Conservation (phyloP, 495 filamentous ascomycete genomes). For the Bacidia rubella region DNA sequence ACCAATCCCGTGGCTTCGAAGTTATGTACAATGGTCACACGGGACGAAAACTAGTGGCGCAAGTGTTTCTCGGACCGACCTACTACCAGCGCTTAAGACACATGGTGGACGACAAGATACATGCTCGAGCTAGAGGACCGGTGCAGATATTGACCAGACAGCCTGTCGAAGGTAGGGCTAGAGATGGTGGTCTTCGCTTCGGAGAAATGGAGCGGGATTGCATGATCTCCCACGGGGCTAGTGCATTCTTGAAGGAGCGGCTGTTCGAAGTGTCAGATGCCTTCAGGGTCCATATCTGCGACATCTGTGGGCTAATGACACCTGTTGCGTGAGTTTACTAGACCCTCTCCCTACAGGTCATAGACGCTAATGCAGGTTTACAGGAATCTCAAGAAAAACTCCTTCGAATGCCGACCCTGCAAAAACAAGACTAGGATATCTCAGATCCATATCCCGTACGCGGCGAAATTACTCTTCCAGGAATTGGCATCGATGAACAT, state of each 20-base stretch:
- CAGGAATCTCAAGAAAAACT: slow-evolving; percentile 87
- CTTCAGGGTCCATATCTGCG: slow-evolving; percentile 96
- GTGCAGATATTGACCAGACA: slow-evolving; percentile 96
- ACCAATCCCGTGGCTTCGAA: slow-evolving; percentile 94
- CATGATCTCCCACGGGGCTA: slow-evolving; percentile 98
- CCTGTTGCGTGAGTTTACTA: slow-evolving; percentile 78
- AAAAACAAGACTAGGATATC: slow-evolving; percentile 98
- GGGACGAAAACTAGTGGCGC: slow-evolving; percentile 77
- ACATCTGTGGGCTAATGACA: slow-evolving; percentile 98
- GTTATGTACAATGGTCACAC: slow-evolving; percentile 99
- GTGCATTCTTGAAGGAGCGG: slow-evolving; percentile 91
- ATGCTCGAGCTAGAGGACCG: slow-evolving; percentile 87
- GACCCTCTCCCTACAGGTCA: neutral
- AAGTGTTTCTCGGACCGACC: slow-evolving; percentile 93
- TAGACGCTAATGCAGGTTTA: neutral
- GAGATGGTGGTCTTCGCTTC: slow-evolving; percentile 96
- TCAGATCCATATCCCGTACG: slow-evolving; percentile 94
- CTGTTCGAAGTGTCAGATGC: slow-evolving; percentile 95
- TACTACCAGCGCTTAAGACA: slow-evolving; percentile 98
- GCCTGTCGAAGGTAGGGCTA: slow-evolving; percentile 94
- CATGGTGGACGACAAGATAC: slow-evolving; percentile 99
- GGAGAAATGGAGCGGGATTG: slow-evolving; percentile 99
- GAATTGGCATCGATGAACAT: slow-evolving; percentile 98
- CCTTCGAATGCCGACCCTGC: slow-evolving; percentile 92
- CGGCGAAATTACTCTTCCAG: slow-evolving; percentile 96